These are phyloP conservation scores for Pistacia vera DNA, from an alignment of 345 rosid species.

Conservation along the genomic window DNA sequence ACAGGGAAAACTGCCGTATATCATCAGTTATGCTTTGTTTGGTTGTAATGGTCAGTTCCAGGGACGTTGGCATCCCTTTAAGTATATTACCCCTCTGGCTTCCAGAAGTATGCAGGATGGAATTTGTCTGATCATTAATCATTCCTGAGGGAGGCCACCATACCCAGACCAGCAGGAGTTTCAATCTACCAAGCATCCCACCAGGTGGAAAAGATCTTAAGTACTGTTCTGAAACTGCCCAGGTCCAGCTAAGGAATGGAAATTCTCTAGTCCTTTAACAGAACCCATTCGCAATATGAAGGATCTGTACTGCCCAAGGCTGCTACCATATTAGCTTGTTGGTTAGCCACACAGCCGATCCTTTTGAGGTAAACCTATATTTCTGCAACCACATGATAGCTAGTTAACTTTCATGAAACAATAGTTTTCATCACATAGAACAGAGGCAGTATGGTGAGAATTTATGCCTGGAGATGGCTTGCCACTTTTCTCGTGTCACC, in stretches of 20 bases:
- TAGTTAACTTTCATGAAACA: slow-evolving; percentile 24
- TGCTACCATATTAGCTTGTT: slow-evolving; percentile 68
- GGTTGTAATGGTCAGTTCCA: slow-evolving; percentile 66
- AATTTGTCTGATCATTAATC: slow-evolving; percentile 44
- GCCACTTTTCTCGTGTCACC: slow-evolving; percentile 94
- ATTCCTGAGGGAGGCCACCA: slow-evolving; percentile 61
- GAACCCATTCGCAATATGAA: slow-evolving; percentile 62
- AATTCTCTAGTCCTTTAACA: slow-evolving; percentile 50
- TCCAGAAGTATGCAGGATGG: slow-evolving; percentile 39
- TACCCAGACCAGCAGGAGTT: slow-evolving; percentile 65
- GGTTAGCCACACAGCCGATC: slow-evolving; percentile 61
- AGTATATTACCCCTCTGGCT: slow-evolving; percentile 53
- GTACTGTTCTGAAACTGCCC: slow-evolving; percentile 54
- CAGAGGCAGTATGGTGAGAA: slow-evolving; percentile 1
- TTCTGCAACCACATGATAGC: slow-evolving; percentile 50
- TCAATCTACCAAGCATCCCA: slow-evolving; percentile 71
- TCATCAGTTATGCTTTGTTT: slow-evolving; percentile 38
- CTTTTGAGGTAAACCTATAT: slow-evolving; percentile 76
- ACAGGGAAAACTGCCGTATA: slow-evolving; percentile 28
- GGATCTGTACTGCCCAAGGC: slow-evolving; percentile 54
- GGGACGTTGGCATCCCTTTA: slow-evolving; percentile 71
- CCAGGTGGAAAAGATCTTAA: slow-evolving; percentile 54
- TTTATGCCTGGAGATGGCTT: slow-evolving; percentile 87
- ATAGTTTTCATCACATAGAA: neutral
- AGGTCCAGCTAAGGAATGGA: slow-evolving; percentile 46